Percentiles rank a stretch among this genome's conserved stretches.
These are phyloP conservation scores for Flaveria bidentis DNA, from an alignment of 129 eudicot species.

Conservation along the genomic window DNA sequence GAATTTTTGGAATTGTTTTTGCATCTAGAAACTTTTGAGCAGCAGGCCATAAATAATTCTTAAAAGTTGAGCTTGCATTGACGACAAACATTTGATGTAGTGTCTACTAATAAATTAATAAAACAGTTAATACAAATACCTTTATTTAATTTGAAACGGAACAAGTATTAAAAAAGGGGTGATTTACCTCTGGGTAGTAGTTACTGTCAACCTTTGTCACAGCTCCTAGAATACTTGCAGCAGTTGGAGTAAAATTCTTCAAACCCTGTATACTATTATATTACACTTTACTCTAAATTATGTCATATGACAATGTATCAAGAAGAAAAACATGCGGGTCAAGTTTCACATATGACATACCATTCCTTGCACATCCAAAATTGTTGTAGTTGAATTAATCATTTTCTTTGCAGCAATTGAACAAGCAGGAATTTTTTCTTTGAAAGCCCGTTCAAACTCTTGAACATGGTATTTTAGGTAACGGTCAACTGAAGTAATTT, in stretches of 20 bases:
- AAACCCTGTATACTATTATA: constrained; percentile 56
- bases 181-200: constrained; percentile 82
- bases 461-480: constrained; percentile 84
- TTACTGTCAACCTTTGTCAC: constrained; percentile 70
- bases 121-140: constrained; percentile 10
- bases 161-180: neutral
- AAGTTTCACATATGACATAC: constrained; percentile 42
- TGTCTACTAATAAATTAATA: constrained; percentile 53
- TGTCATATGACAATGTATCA: neutral
- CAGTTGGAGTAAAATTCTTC: constrained; percentile 72
- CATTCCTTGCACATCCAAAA: constrained; percentile 89
- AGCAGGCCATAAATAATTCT: constrained; percentile 87
- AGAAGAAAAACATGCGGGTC: neutral
- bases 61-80: constrained; percentile 80
- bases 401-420: constrained; percentile 82
- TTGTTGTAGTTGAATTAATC: constrained; percentile 78
- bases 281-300: constrained; percentile 15
- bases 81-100: constrained; percentile 76
- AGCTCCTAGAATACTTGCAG: constrained; percentile 76
- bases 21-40: constrained; percentile 78
- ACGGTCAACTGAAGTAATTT: constrained; percentile 67
- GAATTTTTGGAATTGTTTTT: constrained; percentile 70
- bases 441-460: constrained; percentile 76
- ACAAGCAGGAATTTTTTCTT: constrained; percentile 82
- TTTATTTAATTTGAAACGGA: neutral